Evolutionary conservation across 768 basidiomycete genomes (phyloP).

Genomic region (Collybiopsis luxurians): DNA sequence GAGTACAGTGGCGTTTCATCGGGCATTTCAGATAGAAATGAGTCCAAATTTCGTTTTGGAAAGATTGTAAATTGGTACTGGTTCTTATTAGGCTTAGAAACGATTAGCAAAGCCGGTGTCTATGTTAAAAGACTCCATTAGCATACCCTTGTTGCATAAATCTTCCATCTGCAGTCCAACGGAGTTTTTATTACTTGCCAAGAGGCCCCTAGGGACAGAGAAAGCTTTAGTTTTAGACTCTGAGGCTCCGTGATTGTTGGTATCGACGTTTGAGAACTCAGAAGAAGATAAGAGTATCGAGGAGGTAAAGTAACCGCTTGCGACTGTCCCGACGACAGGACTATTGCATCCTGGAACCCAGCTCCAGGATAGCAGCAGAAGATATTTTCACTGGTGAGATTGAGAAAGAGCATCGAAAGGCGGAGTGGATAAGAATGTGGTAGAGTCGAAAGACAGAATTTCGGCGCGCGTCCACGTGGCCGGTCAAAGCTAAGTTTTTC

Average conservation of each 20-base stretch:
- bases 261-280: background rate
- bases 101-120: background rate
- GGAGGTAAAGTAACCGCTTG: background rate
- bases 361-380: background rate
- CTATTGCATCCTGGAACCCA: background rate
- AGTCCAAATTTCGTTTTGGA: conserved; percentile 53
- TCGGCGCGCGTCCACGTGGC: no score
- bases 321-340: background rate
- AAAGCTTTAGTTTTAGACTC: conserved; percentile 1
- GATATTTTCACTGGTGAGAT: conserved; percentile 14
- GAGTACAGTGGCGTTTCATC: conserved; percentile 68
- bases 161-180: conserved; percentile 59
- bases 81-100: conserved; percentile 39
- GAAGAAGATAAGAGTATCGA: background rate
- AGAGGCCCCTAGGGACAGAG: conserved; percentile 45
- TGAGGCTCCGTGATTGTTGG: background rate
- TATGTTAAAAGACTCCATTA: conserved; percentile 1
- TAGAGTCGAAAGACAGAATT: no score
- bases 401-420: conserved; percentile 7
- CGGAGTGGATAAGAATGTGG: no score
- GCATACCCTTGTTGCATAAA: conserved; percentile 53
- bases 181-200: conserved; percentile 50
- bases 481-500: no score
- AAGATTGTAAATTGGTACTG: conserved; percentile 53
- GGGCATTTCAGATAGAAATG: conserved; percentile 62